These are phyloP conservation scores for Hypoxylon cercidicola DNA, from an alignment of 495 filamentous ascomycete species.

Conservation along the genomic window DNA sequence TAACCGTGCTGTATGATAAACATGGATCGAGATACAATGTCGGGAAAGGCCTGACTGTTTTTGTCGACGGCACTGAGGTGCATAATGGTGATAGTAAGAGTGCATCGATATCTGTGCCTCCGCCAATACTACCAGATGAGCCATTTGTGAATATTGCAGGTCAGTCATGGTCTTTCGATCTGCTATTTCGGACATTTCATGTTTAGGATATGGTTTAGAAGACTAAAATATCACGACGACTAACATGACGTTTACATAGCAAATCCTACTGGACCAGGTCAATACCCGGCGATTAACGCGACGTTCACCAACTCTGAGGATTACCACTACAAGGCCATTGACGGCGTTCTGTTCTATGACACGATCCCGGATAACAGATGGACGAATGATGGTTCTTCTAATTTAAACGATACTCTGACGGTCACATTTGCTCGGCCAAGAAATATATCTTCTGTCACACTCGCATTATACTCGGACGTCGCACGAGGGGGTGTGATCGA, in stretches of 20 bases:
- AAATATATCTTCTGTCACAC: slow-evolving; percentile 51
- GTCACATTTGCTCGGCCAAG: slow-evolving; percentile 54
- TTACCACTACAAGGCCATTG: slow-evolving; percentile 54
- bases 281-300: slow-evolving; percentile 50
- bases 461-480: slow-evolving; percentile 53
- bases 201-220: too few species aligned
- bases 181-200: neutral
- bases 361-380: slow-evolving; percentile 56
- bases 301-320: slow-evolving; percentile 48
- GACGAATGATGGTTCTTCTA: slow-evolving; percentile 54
- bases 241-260: slow-evolving; percentile 26
- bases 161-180: slow-evolving; percentile 10
- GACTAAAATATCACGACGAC: neutral
- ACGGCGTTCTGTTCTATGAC: slow-evolving; percentile 58
- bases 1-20: slow-evolving; percentile 55
- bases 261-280: slow-evolving; percentile 53
- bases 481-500: slow-evolving; percentile 50
- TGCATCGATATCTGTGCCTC: slow-evolving; percentile 33
- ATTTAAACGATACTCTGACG: slow-evolving; percentile 50
- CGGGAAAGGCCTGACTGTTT: slow-evolving; percentile 50
- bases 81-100: slow-evolving; percentile 34
- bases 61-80: slow-evolving; percentile 48
- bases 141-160: slow-evolving; percentile 54
- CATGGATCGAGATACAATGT: slow-evolving; percentile 51
- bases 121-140: slow-evolving; percentile 22